phyloP scores from a whole-genome alignment of 148 eudicot species.

The Heliosperma pusillum region DNA sequence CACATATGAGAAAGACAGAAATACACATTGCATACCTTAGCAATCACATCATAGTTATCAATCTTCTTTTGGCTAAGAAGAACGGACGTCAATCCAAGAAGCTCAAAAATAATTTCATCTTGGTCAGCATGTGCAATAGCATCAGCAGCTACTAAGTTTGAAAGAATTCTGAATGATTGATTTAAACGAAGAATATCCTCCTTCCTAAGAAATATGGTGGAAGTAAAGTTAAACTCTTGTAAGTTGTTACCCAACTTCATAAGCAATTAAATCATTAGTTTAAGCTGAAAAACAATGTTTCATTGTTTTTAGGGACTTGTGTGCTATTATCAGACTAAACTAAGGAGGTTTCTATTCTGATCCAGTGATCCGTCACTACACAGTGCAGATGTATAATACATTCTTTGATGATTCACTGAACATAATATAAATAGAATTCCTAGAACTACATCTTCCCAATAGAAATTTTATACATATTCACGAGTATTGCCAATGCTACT shows the following conservation, averaged over 20 bases:
- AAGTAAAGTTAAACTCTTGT: neutral
- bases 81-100: slow-evolving; percentile 59
- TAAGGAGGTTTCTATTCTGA: neutral
- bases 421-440: neutral
- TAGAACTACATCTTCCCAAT: neutral
- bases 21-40: slow-evolving; percentile 51
- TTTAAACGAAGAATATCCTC: slow-evolving; percentile 51
- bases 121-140: slow-evolving; percentile 54
- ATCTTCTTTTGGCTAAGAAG: slow-evolving; percentile 44
- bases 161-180: slow-evolving; percentile 83
- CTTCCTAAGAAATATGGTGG: slow-evolving; percentile 27
- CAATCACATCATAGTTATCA: slow-evolving; percentile 60
- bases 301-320: neutral
- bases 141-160: slow-evolving; percentile 77
- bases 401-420: neutral
- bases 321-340: neutral
- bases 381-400: neutral
- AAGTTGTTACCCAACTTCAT: neutral
- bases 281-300: neutral
- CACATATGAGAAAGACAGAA: neutral
- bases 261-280: neutral
- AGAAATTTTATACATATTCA: neutral
- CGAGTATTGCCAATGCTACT: neutral
- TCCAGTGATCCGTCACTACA: neutral
- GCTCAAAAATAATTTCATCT: slow-evolving; percentile 70